Conservation (phyloP, 176 grass and related monocot genomes). For the Pontederia crassipes region DNA sequence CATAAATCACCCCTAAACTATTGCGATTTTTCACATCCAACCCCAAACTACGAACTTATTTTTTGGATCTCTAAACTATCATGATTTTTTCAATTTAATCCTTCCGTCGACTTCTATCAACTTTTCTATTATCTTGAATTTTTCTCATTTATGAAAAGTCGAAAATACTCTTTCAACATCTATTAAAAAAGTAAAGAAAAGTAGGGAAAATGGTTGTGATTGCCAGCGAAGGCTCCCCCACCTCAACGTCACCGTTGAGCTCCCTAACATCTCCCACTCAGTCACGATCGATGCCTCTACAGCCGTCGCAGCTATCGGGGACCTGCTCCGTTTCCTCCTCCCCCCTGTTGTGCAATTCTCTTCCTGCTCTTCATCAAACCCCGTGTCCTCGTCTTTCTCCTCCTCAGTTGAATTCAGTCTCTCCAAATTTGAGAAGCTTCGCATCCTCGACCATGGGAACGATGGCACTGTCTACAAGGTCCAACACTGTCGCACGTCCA, state of each 20-base stretch:
- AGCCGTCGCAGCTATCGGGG: neutral
- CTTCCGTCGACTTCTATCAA: no score
- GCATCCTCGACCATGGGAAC: slow-evolving; percentile 32
- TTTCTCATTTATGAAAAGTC: no score
- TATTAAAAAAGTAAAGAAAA: no score
- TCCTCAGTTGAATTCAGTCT: slow-evolving; percentile 23
- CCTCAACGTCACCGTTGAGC: slow-evolving; percentile 2
- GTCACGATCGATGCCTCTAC: neutral
- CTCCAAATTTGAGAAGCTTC: slow-evolving; percentile 35
- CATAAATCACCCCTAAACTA: no score
- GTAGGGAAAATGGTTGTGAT: slow-evolving; percentile 13
- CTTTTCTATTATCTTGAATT: no score
- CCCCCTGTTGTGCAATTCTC: no score
- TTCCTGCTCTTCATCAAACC: slow-evolving; percentile 5
- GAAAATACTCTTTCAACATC: no score
- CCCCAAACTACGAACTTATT: no score
- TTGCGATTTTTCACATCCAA: no score
- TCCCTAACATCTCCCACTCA: neutral
- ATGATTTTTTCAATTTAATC: no score
- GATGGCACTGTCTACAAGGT: slow-evolving; percentile 57
- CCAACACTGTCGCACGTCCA: slow-evolving; percentile 27
- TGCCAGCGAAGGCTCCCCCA: neutral
- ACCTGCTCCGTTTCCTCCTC: no score
- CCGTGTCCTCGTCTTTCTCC: neutral
- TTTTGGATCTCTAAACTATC: no score